Evolutionary conservation across 345 rosid species (phyloP), one percentile per base, ranked within the genome.

Genomic region (Gossypium sturtianum): DNA sequence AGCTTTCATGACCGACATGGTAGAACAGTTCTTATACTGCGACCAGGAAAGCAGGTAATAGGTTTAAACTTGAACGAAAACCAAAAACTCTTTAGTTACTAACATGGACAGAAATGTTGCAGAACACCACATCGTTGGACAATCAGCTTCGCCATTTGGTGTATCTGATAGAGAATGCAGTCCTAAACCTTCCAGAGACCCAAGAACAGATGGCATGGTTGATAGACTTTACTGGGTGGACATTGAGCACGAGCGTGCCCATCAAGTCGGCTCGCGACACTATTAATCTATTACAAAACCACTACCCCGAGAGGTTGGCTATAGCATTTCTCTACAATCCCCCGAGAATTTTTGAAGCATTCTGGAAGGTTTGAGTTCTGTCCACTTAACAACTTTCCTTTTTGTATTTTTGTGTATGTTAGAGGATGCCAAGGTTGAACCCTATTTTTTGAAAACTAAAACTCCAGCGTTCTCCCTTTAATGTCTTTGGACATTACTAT

Each of bases 171-270:
- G 97, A 95, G 88, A 94, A 93, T 85, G 96, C 97, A 12, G 86
- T 93, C 58, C 81, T 93, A 48, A 90, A 91, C 84, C 98, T 95
- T 67, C 94, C 93, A 2, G 99, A 90, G 76, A 88, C 83, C 80
- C 98, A 95, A 84, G 94, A 93, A 69, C 97, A 95, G 79, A 92
- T 89, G 98, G 79, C 91, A 49, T 93, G 98, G 94, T 83, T 95
- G 79, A 93, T 95, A 75, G 99, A 95, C 82, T 95, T 95, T 87
- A 89, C 93, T 2, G 93, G 88, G 0, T 91, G 97, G 99, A 83
- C 98, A 4, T 38, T 92, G 43, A 82, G 83, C 83, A 91, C 82
- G 34, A 89, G 82, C 4, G 93, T 89, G 17, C 96, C 99, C 25
- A 69, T 94, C 57, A 92, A 84, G 78, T 82, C 96, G 27, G 99